phyloP scores from a whole-genome alignment of 345 rosid species.

The Gossypium turneri region DNA sequence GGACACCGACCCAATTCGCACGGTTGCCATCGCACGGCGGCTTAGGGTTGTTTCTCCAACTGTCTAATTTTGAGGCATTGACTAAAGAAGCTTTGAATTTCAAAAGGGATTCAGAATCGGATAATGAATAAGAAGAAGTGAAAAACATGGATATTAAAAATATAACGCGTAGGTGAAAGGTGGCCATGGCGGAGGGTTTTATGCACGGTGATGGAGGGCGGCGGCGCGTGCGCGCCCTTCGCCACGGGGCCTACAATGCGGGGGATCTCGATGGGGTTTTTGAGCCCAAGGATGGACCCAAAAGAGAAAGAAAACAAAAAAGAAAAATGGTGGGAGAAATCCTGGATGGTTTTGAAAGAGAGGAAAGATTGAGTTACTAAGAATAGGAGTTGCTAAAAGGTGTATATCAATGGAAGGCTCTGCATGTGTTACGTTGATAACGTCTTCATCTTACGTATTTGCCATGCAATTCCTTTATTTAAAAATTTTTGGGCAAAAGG shows the following conservation, averaged over 20 bases:
- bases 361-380: slow-evolving; percentile 19
- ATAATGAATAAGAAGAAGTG: slow-evolving; percentile 20
- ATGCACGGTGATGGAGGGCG: slow-evolving; percentile 45
- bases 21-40: slow-evolving; percentile 32
- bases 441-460: background rate
- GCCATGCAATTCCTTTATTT: background rate
- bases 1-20: slow-evolving; percentile 59
- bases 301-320: background rate
- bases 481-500: background rate
- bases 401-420: background rate
- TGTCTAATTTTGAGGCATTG: slow-evolving; percentile 27
- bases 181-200: slow-evolving; percentile 15
- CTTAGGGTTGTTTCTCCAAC: slow-evolving; percentile 34
- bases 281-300: background rate
- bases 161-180: background rate
- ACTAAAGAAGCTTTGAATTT: slow-evolving; percentile 50
- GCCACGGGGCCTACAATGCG: slow-evolving; percentile 28
- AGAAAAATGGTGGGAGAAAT: background rate
- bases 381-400: slow-evolving; percentile 24
- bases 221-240: slow-evolving; percentile 54
- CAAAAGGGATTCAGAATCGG: slow-evolving; percentile 51
- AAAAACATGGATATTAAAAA: background rate
- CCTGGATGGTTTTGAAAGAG: slow-evolving; percentile 14
- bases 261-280: background rate
- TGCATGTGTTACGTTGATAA: slow-evolving; percentile 2